Conservation (phyloP, 2,329 filamentous ascomycete genomes). For the Pseudogymnoascus sp. region DNA sequence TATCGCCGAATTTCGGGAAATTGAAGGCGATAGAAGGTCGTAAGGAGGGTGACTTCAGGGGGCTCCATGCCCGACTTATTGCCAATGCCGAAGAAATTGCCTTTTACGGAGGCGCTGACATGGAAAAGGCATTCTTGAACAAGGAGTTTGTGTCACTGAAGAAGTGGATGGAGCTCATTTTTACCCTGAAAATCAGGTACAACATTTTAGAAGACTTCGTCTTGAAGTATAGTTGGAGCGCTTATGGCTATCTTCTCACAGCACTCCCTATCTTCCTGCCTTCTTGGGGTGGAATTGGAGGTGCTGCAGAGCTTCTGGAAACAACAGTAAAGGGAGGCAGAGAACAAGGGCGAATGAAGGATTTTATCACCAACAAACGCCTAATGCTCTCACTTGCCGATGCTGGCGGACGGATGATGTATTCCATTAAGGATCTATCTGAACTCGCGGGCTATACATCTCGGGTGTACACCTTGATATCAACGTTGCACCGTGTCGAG, state of each 20-base stretch:
- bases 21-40: conserved; percentile 92
- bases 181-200: conserved; percentile 94
- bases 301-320: conserved; percentile 58
- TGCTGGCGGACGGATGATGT: conserved; percentile 98
- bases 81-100: conserved; percentile 97
- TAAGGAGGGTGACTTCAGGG: conserved; percentile 91
- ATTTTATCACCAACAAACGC: conserved; percentile 98
- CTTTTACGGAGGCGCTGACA: conserved; percentile 92
- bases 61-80: conserved; percentile 82
- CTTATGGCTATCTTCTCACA: conserved; percentile 89
- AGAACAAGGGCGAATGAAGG: conserved; percentile 86
- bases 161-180: conserved; percentile 97
- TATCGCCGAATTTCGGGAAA: conserved; percentile 95
- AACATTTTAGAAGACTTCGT: conserved; percentile 99
- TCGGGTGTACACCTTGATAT: conserved; percentile 90
- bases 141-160: conserved; percentile 88
- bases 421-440: conserved; percentile 95
- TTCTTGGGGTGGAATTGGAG: conserved; percentile 82
- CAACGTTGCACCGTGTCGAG: conserved; percentile 87
- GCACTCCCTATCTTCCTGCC: conserved; percentile 91
- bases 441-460: conserved; percentile 95
- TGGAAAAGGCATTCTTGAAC: conserved; percentile 88
- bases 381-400: conserved; percentile 96
- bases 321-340: conserved; percentile 46
- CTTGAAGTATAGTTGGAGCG: conserved; percentile 97